phyloP scores from a whole-genome alignment of 805 yeast genomes.

The Barnettozyma wickerhamii region DNA sequence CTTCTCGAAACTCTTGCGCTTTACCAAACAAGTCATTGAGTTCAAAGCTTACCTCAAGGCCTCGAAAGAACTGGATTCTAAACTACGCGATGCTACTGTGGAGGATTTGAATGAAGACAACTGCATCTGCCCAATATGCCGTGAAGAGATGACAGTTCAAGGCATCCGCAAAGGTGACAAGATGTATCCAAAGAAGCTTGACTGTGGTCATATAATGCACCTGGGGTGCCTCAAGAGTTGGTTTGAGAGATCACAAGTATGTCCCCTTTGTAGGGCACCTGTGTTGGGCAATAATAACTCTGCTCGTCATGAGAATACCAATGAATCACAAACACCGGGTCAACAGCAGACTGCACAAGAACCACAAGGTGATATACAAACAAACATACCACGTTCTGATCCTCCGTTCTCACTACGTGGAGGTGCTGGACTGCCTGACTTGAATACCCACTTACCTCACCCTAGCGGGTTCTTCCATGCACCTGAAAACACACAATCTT shows the following conservation, averaged over 20 bases:
- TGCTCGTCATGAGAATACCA: not conserved
- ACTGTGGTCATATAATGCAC: slow-evolving; percentile 86
- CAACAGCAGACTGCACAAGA: not conserved
- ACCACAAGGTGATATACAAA: not conserved
- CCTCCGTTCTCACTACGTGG: not conserved
- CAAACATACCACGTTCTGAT: not conserved
- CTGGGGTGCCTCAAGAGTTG: slow-evolving; percentile 87
- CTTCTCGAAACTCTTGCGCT: slow-evolving; percentile 29
- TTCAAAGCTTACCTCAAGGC: slow-evolving; percentile 39
- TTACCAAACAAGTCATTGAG: slow-evolving; percentile 33
- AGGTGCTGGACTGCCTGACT: not conserved
- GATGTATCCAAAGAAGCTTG: slow-evolving; percentile 65
- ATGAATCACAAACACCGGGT: slow-evolving; percentile 4
- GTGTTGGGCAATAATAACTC: slow-evolving; percentile 38
- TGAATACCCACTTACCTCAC: slow-evolving; percentile 2
- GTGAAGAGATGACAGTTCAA: slow-evolving; percentile 74
- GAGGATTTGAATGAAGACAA: slow-evolving; percentile 57
- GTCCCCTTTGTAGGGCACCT: slow-evolving; percentile 84
- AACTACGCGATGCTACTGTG: slow-evolving; percentile 56
- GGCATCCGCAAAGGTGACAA: slow-evolving; percentile 35
- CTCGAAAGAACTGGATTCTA: slow-evolving; percentile 58
- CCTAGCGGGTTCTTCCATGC: slow-evolving; percentile 4
- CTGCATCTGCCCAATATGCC: slow-evolving; percentile 77
- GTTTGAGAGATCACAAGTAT: slow-evolving; percentile 87
- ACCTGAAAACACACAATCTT: not conserved